phyloP scores from a whole-genome alignment of 2,329 filamentous ascomycete species.

The Aspergillus sp. region DNA sequence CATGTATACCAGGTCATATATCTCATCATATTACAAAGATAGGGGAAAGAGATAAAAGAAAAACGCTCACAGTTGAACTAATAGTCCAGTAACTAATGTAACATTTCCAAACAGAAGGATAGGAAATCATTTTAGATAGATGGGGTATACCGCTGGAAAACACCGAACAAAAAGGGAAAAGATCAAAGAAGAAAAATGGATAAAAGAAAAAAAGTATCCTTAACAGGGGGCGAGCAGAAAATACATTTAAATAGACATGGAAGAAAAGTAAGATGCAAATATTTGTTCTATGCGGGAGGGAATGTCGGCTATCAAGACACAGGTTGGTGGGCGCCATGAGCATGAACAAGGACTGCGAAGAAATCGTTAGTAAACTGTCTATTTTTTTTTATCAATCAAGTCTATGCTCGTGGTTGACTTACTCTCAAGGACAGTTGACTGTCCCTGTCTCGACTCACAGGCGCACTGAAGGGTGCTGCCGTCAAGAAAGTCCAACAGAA shows the following conservation, averaged over 20 bases:
- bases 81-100: constrained; percentile 1
- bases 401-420: constrained; percentile 19
- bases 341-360: constrained; percentile 33
- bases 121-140: constrained; percentile 16
- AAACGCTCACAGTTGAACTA: neutral
- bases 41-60: too few species aligned
- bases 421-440: constrained; percentile 45
- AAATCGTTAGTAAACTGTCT: constrained; percentile 5
- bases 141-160: constrained; percentile 27
- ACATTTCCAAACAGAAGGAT: constrained; percentile 8
- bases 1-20: too few species aligned
- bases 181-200: neutral
- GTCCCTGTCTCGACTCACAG: constrained; percentile 49
- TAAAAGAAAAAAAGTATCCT: constrained; percentile 1
- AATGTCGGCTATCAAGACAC: constrained; percentile 5
- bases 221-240: neutral
- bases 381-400: too few species aligned
- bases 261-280: neutral
- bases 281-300: neutral
- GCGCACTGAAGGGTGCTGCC: constrained; percentile 57
- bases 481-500: constrained; percentile 55
- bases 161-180: constrained; percentile 11
- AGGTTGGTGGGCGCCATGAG: constrained; percentile 26
- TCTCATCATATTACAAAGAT: too few species aligned
- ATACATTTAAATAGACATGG: too few species aligned